Conservation (phyloP, 106 monocot species). For the Dioscorea alata region DNA sequence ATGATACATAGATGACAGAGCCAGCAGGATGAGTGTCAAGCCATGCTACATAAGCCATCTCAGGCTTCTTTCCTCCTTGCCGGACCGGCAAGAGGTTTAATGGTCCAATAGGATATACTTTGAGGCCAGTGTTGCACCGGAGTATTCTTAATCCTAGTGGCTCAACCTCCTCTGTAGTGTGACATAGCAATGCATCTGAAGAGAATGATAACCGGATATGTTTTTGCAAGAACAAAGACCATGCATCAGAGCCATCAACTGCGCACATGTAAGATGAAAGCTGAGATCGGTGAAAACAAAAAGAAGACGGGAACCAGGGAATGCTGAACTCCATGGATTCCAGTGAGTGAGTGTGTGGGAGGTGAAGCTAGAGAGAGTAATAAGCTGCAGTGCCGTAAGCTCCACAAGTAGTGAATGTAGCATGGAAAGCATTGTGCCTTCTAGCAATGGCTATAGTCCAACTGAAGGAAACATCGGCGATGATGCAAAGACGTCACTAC, state of each 20-base stretch:
- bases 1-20: constrained; percentile 38
- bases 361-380: not conserved
- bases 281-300: constrained; percentile 23
- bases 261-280: constrained; percentile 2
- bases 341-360: constrained; percentile 7
- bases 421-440: not conserved
- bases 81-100: constrained; percentile 6
- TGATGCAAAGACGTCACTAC: too few species aligned
- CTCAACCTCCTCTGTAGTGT: constrained; percentile 27
- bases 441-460: constrained; percentile 12
- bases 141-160: not conserved
- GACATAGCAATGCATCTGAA: constrained; percentile 25
- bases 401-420: not conserved
- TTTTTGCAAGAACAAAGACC: constrained; percentile 1
- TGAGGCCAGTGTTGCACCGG: too few species aligned
- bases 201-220: not conserved
- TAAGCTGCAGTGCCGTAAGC: not conserved
- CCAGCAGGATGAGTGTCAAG: constrained; percentile 15
- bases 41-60: constrained; percentile 7
- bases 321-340: constrained; percentile 15
- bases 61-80: not conserved
- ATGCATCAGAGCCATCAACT: constrained; percentile 6
- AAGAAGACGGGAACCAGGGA: constrained; percentile 29
- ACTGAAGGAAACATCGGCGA: constrained; percentile 24
- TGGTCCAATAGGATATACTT: constrained; percentile 15